Evolutionary conservation across 2,329 filamentous ascomycete species (phyloP).

Genomic region (Neofusicoccum ribis): DNA sequence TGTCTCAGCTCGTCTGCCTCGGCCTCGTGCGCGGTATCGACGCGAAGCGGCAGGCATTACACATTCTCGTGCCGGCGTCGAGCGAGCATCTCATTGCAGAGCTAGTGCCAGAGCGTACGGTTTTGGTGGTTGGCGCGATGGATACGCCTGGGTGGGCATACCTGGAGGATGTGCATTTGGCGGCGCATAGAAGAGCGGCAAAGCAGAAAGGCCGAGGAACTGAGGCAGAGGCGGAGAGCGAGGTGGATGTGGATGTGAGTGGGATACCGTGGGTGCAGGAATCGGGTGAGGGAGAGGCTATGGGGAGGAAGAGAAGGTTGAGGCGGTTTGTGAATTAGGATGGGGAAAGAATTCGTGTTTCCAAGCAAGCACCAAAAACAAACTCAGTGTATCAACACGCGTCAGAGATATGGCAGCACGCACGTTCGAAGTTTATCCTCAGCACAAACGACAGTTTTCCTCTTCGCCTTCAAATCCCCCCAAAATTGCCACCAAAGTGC

Average conservation of each 20-base stretch:
- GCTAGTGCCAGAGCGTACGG: conserved; percentile 30
- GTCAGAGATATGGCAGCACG: too few species aligned
- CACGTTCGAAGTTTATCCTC: too few species aligned
- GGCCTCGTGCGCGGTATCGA: conserved; percentile 73
- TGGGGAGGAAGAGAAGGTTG: conserved; percentile 16
- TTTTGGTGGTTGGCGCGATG: conserved; percentile 34
- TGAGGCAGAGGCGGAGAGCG: not conserved
- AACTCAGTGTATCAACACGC: too few species aligned
- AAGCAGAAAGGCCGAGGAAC: not conserved
- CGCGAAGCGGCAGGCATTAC: conserved; percentile 52
- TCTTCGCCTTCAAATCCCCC: too few species aligned
- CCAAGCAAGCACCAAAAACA: too few species aligned
- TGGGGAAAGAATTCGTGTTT: not conserved
- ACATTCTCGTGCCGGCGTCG: conserved; percentile 64
- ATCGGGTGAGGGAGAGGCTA: not conserved
- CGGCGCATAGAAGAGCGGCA: not conserved
- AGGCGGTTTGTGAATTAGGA: conserved; percentile 14
- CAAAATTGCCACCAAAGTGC: too few species aligned
- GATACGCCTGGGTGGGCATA: conserved; percentile 38
- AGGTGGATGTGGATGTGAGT: not conserved
- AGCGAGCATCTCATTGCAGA: conserved; percentile 28
- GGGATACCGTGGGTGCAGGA: conserved; percentile 17
- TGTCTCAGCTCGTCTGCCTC: conserved; percentile 62
- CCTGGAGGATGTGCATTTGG: conserved; percentile 31
- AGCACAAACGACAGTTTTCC: too few species aligned